These are phyloP conservation scores for Marasmius oreades DNA, from an alignment of 1,284 basidiomycete genomes.

Conservation along the genomic window DNA sequence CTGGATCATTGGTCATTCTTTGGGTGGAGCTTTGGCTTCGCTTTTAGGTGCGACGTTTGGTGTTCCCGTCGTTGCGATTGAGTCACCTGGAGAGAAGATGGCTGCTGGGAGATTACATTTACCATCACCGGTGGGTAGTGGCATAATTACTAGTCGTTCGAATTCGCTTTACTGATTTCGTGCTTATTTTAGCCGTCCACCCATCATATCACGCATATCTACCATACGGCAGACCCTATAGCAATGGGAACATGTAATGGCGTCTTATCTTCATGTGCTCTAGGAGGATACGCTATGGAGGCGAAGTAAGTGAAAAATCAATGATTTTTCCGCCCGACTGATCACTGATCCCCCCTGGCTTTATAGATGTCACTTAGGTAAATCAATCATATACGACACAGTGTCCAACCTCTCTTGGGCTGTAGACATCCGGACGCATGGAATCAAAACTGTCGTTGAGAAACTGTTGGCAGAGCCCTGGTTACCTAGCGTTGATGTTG, in stretches of 20 bases:
- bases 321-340: too few relatives aligned
- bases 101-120: constrained; percentile 87
- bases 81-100: constrained; percentile 88
- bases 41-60: constrained; percentile 91
- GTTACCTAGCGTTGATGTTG: constrained; percentile 54
- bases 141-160: background rate
- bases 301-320: constrained; percentile 42
- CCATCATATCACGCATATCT: constrained; percentile 78
- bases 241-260: constrained; percentile 84
- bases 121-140: constrained; percentile 67
- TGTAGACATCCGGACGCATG: constrained; percentile 79
- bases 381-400: constrained; percentile 87
- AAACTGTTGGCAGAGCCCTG: constrained; percentile 75
- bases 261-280: constrained; percentile 65
- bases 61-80: constrained; percentile 86
- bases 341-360: too few relatives aligned
- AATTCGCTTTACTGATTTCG: background rate
- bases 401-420: constrained; percentile 83
- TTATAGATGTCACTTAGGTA: constrained; percentile 76
- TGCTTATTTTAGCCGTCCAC: constrained; percentile 50
- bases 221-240: constrained; percentile 86
- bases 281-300: constrained; percentile 80
- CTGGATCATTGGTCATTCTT: constrained; percentile 90
- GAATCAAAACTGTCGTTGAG: constrained; percentile 82
- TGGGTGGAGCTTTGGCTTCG: constrained; percentile 84